Evolutionary conservation across 345 rosid species (phyloP).

Genomic region (Brassica incana): DNA sequence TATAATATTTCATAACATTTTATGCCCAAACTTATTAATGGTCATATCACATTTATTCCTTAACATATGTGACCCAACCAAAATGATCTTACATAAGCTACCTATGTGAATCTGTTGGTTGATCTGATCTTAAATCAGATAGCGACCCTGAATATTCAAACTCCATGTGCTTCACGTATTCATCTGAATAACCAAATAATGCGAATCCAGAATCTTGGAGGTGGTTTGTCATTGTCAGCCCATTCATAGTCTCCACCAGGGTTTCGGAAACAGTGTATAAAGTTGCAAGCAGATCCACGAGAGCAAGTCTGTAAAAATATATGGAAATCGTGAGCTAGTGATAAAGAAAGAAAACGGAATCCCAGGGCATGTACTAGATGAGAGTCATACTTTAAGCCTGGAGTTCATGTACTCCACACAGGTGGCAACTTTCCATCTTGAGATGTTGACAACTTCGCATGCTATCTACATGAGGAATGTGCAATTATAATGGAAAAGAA

Average conservation of each 20-base stretch:
- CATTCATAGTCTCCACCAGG: constrained; percentile 99
- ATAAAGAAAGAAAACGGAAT: constrained; percentile 13
- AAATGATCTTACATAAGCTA: no score
- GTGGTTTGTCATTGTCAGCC: constrained; percentile 95
- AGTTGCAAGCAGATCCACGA: constrained; percentile 90
- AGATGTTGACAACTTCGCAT: constrained; percentile 84
- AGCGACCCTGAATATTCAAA: constrained; percentile 37
- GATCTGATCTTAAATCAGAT: constrained; percentile 38
- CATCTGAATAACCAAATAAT: constrained; percentile 74
- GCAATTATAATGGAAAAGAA: constrained; percentile 4
- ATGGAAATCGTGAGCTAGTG: constrained; percentile 7
- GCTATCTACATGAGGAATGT: constrained; percentile 51
- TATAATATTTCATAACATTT: no score
- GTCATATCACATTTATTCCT: no score
- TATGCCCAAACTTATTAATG: no score
- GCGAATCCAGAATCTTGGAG: constrained; percentile 87
- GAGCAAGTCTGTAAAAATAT: constrained; percentile 66
- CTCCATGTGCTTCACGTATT: constrained; percentile 48
- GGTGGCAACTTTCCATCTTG: constrained; percentile 88
- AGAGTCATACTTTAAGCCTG: constrained; percentile 60
- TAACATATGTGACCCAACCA: no score
- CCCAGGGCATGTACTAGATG: constrained; percentile 1
- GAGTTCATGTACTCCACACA: constrained; percentile 96
- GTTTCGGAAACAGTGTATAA: constrained; percentile 91
- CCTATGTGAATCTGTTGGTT: constrained; percentile 47